Evolutionary conservation across 73 alveolate genomes (phyloP).

Genomic region (Paramecium tetraurelia): DNA sequence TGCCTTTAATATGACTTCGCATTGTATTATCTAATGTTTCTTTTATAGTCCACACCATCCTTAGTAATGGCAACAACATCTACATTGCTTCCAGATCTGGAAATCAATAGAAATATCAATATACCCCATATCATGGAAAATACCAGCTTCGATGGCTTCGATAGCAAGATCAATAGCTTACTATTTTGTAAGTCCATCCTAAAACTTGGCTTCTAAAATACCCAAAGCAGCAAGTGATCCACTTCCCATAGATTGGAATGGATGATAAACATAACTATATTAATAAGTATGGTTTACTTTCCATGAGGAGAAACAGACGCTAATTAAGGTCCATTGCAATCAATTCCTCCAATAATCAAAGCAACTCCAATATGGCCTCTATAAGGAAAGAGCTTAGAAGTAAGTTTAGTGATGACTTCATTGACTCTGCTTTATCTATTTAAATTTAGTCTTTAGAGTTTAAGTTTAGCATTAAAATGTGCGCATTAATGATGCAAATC

Average conservation of each 20-base stretch:
- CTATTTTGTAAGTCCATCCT: slow-evolving; percentile 85
- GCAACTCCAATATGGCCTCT: slow-evolving; percentile 96
- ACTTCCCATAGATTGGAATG: slow-evolving; percentile 97
- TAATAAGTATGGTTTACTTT: background rate
- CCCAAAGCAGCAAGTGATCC: slow-evolving; percentile 99
- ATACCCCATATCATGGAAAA: slow-evolving; percentile 96
- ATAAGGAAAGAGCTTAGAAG: slow-evolving; percentile 87
- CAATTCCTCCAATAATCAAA: slow-evolving; percentile 98
- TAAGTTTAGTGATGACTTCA: slow-evolving; percentile 88
- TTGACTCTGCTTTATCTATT: slow-evolving; percentile 92
- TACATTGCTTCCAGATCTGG: slow-evolving; percentile 91
- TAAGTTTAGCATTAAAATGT: slow-evolving; percentile 69
- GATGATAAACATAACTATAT: slow-evolving; percentile 78
- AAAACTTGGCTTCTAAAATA: slow-evolving; percentile 93
- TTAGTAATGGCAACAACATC: slow-evolving; percentile 84
- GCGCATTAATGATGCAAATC: slow-evolving; percentile 90
- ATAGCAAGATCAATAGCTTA: slow-evolving; percentile 84
- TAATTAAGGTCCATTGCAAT: slow-evolving; percentile 87
- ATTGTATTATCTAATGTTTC: slow-evolving; percentile 80
- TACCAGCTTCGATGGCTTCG: slow-evolving; percentile 95
- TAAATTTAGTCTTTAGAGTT: slow-evolving; percentile 89
- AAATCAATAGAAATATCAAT: background rate
- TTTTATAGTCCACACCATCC: slow-evolving; percentile 69
- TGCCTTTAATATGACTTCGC: slow-evolving; percentile 66
- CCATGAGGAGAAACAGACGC: slow-evolving; percentile 95